Base-by-base conservation (phyloP, 371 early-diverging fungal species). In the Mortierella sp. region DNA sequence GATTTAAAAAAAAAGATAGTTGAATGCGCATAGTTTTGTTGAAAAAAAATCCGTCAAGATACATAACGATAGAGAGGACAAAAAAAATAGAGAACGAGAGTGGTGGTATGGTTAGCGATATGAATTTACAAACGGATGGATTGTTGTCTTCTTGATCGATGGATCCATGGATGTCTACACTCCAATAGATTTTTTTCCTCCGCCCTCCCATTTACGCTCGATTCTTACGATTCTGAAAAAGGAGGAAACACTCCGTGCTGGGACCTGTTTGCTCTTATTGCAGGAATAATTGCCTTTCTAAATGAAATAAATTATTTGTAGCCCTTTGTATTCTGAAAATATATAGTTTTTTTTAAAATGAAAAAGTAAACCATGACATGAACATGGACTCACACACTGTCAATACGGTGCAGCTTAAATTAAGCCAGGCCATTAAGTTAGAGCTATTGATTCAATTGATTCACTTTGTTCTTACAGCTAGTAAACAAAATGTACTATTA, bases 181-280 rank as follows among this genome's bases (percentile, higher is more conserved):
- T 23, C 23, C 10, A 47, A n/a, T n/a, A n/a, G n/a, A n/a, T n/a
- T n/a, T n/a, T 47, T n/a, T 17, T 8, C 35, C 58, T 57, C 58
- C 43, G 26, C 58, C 58, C 45, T 45, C 22, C 49, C 43, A 5
- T 22, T n/a, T 19, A 42, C 31, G 19, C n/a, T 43, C 26, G 58
- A 45, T 57, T 66, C 66, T 66, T 66, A 66, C 66, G 66, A 57
- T 56, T 66, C 66, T 66, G 66, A 66, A 66, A 66, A 66, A 66
- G 66, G 66, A 66, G 66, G 57, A 57, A 58, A 34, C 35, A 53
- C 35, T 53, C 40, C 31, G 65, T 42, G 65, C 65, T 34, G 56
- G 56, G 19, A 9, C 0, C 43, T 26, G 22, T 13, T 10, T 28
- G 28, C 28, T 53, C 53, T 53, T 53, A 53, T 53, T 53, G 53